A percentile compares a stretch with the other conserved stretches of the same genome.
These are phyloP conservation scores for Cicer arietinum DNA, from an alignment of 306 rosid species.

Conservation along the genomic window DNA sequence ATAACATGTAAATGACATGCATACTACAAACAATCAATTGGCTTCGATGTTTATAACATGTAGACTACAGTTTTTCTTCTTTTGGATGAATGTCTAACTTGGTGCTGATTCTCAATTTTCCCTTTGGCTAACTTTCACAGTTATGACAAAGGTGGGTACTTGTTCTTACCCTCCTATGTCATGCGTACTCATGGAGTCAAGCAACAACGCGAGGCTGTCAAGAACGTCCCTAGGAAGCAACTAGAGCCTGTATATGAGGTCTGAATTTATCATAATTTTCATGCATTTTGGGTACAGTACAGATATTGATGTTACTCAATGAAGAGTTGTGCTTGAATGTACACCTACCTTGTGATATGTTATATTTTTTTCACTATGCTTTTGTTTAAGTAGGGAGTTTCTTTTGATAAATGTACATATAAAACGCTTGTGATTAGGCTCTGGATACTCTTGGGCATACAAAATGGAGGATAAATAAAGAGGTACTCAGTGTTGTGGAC, in stretches of 20 bases:
- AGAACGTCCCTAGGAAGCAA: slow-evolving; percentile 72
- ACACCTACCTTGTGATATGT: not conserved
- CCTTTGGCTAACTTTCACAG: slow-evolving; percentile 53
- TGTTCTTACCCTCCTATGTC: slow-evolving; percentile 80
- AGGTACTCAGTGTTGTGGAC: slow-evolving; percentile 72
- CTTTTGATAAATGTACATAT: slow-evolving; percentile 25
- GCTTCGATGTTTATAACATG: slow-evolving; percentile 17
- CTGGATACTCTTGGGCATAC: slow-evolving; percentile 86
- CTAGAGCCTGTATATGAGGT: slow-evolving; percentile 79
- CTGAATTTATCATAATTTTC: slow-evolving; percentile 41
- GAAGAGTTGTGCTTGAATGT: not conserved
- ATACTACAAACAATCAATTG: too few species aligned
- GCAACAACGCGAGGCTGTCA: slow-evolving; percentile 92
- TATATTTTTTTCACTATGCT: slow-evolving; percentile 14
- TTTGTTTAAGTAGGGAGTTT: slow-evolving; percentile 14
- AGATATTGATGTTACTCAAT: slow-evolving; percentile 26
- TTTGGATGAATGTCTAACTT: slow-evolving; percentile 29
- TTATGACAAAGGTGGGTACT: slow-evolving; percentile 93
- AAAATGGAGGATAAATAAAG: slow-evolving; percentile 86
- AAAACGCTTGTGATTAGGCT: slow-evolving; percentile 59
- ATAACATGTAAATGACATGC: too few species aligned
- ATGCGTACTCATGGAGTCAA: slow-evolving; percentile 95
- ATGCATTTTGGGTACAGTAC: slow-evolving; percentile 22
- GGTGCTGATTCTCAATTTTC: slow-evolving; percentile 32
- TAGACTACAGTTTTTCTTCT: slow-evolving; percentile 20